Base-by-base conservation (phyloP, 768 basidiomycete genomes). In the Mycena albidolilacea region DNA sequence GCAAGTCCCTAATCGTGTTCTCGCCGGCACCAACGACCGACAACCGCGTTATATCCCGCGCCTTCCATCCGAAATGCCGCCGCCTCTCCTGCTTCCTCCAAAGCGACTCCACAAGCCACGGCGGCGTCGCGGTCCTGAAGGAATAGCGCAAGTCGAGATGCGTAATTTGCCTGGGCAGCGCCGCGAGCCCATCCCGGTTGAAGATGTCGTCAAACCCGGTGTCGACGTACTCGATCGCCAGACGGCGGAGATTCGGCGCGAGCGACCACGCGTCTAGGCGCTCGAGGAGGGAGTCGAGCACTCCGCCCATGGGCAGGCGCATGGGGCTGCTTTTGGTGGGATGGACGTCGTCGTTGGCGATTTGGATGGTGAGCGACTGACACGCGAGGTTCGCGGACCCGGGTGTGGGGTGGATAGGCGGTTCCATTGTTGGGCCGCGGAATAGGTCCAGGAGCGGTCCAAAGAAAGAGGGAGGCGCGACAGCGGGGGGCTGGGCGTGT, bases 291-390 rank as follows among this genome's bases (percentile, higher is more conserved):
- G 43, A 41, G 55, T 71, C 69, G 23, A 75, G 66, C 23, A 68
- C 69, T 30, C 54, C 46, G 1, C 54, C 62, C 73, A 75, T 75
- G 1, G 69, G 69, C 23, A 69, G 41, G 10, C 37, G 57, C 21
- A 39, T 30, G n/a, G 14, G 52, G 19, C 21, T 15, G 10, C 39
- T n/a, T 62, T 50, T 59, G 19, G 37, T 19, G 15, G 50, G 58
- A n/a, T 64, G 52, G 35, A 46, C 48, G 9, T 48, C 41, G 48
- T 9, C 17, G 21, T 69, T 69, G 48, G 52, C 10, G 38, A 73
- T 54, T 70, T 66, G 72, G 21, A 73, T 69, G 43, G 68, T 69
- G 54, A 73, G n/a, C 7, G 64, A 70, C 23, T 57, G 64, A 39
- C 68, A 64, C 0, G 60, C 54, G 41, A 73, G 63, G 43, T 73